Conservation (phyloP, 768 basidiomycete genomes). For the Rossbeevera mucosa region DNA sequence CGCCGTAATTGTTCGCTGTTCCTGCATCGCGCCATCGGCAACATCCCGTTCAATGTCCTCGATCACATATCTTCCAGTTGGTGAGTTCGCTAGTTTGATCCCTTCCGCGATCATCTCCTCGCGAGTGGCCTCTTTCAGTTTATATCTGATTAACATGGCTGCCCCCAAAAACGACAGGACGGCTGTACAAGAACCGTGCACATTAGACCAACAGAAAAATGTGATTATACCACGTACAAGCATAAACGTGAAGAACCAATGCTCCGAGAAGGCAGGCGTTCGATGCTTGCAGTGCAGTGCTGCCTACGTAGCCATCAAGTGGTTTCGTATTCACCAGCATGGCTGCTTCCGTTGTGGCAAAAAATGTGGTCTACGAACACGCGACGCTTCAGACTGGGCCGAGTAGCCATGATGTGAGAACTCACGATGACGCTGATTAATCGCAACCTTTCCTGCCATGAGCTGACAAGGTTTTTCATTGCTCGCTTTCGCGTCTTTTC, state of each 20-base stretch:
- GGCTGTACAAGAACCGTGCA: constrained; percentile 20
- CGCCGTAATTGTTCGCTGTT: background rate
- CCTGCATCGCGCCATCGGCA: background rate
- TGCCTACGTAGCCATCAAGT: constrained; percentile 5
- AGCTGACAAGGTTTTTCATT: constrained; percentile 48
- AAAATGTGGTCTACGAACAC: constrained; percentile 52
- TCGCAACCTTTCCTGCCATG: constrained; percentile 61
- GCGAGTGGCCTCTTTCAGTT: constrained; percentile 47
- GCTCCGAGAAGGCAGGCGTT: constrained; percentile 49
- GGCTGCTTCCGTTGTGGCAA: constrained; percentile 54
- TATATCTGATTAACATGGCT: constrained; percentile 53
- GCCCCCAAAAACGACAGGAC: constrained; percentile 50
- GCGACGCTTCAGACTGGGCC: background rate
- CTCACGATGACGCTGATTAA: constrained; percentile 56
- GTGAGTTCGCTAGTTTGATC: constrained; percentile 22
- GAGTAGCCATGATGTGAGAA: background rate
- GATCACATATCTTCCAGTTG: constrained; percentile 7
- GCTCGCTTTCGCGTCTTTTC: constrained; percentile 42
- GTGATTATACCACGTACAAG: constrained; percentile 34
- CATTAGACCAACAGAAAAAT: background rate
- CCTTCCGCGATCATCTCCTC: constrained; percentile 41
- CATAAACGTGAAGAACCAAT: constrained; percentile 50
- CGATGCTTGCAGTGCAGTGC: constrained; percentile 27
- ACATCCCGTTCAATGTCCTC: constrained; percentile 14
- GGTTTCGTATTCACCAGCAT: constrained; percentile 45